These are phyloP conservation scores for Harringtonia aguacate DNA, from an alignment of 2,329 filamentous ascomycete species.

Conservation along the genomic window DNA sequence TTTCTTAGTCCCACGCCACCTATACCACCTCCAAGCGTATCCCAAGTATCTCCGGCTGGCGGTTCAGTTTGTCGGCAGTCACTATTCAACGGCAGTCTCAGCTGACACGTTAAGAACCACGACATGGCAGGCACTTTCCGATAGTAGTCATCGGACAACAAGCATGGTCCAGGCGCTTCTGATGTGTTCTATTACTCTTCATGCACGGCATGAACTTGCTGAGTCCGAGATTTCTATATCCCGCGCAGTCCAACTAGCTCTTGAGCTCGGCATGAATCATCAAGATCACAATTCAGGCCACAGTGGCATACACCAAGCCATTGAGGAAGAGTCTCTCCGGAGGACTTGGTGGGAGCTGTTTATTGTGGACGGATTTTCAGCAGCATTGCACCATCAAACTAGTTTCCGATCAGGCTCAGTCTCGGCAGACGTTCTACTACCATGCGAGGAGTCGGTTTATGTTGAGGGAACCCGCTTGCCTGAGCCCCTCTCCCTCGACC, in stretches of 20 bases:
- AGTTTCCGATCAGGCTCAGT: no score
- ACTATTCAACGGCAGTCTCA: not conserved
- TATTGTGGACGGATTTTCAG: constrained; percentile 8
- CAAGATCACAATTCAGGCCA: not conserved
- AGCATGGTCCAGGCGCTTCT: constrained; percentile 1
- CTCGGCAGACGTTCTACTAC: no score
- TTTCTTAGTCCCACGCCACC: constrained; percentile 1
- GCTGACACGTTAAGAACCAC: not conserved
- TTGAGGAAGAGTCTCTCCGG: constrained; percentile 1
- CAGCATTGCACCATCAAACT: constrained; percentile 1
- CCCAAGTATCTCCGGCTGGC: constrained; percentile 1
- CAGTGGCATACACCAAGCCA: not conserved
- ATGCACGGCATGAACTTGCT: constrained; percentile 1
- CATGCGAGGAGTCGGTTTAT: no score
- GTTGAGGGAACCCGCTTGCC: no score
- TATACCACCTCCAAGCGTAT: not conserved
- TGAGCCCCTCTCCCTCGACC: not conserved
- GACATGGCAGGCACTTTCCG: not conserved
- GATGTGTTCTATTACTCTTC: constrained; percentile 1
- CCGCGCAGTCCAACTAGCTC: not conserved
- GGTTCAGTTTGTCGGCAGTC: constrained; percentile 6
- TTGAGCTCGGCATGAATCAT: constrained; percentile 1
- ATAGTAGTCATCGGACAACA: not conserved
- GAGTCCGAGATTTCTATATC: not conserved
- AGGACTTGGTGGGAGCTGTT: constrained; percentile 8